A percentile compares a stretch with the other conserved stretches of the same genome.
phyloP scores from a whole-genome alignment of 2,329 filamentous ascomycete species.

The Fusarium burgessii region DNA sequence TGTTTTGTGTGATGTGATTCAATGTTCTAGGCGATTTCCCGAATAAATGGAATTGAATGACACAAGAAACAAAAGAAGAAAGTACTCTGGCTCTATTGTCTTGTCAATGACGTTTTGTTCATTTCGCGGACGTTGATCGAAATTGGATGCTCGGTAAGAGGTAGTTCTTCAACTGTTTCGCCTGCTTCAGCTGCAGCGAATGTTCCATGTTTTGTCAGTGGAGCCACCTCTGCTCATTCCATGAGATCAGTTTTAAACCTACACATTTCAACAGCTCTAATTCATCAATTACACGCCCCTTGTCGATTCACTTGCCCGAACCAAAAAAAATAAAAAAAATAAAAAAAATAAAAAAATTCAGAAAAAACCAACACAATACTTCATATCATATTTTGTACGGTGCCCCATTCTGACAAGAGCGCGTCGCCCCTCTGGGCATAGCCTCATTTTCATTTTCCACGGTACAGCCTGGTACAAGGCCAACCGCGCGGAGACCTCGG shows the following conservation, averaged over 20 bases:
- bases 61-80: conserved; percentile 15
- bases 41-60: conserved; percentile 21
- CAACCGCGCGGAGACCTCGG: conserved; percentile 36
- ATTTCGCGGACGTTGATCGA: conserved; percentile 37
- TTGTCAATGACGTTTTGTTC: conserved; percentile 36
- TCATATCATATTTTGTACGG: conserved; percentile 18
- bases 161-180: background rate
- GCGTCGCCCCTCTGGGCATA: conserved; percentile 27
- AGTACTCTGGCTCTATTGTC: conserved; percentile 29
- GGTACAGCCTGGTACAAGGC: conserved; percentile 19
- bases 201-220: conserved; percentile 2
- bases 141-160: conserved; percentile 17
- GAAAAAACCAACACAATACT: conserved; percentile 16
- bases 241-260: background rate
- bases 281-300: background rate
- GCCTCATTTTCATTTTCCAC: conserved; percentile 36
- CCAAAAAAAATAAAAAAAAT: background rate
- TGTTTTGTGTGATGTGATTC: conserved; percentile 12
- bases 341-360: background rate
- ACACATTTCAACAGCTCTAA: background rate
- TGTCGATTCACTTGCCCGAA: background rate
- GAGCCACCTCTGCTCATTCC: conserved; percentile 22
- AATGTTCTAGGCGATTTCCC: conserved; percentile 30
- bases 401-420: conserved; percentile 32
- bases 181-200: conserved; percentile 8